Percentiles rank a stretch among this genome's conserved stretches.
phyloP scores from a whole-genome alignment of 257 asterid genomes.

The Solanum habrochaites region DNA sequence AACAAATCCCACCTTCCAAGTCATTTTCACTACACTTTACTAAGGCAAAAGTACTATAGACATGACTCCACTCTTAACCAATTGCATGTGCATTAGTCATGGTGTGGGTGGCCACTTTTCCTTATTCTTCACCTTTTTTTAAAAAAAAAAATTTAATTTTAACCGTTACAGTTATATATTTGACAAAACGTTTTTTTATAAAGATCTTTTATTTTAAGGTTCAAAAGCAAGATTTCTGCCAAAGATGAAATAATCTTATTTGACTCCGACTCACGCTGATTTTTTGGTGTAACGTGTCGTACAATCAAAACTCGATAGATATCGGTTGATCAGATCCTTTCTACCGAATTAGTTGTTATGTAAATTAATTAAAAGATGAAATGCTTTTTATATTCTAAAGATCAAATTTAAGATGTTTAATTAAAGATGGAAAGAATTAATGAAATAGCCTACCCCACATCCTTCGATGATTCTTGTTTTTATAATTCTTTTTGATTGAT shows the following conservation, averaged over 20 bases:
- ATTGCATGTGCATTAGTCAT: constrained; percentile 41
- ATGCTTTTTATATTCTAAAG: neutral
- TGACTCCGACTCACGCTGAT: neutral
- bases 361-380: neutral
- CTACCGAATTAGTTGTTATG: neutral
- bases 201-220: accelerated
- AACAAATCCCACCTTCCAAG: constrained; percentile 1
- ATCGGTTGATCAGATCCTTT: neutral
- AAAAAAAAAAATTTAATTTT: too few species aligned
- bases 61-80: constrained; percentile 38
- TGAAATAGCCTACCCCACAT: neutral
- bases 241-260: neutral
- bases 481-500: neutral
- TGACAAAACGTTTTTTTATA: accelerated
- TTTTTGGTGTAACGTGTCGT: neutral
- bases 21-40: neutral
- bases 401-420: neutral
- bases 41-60: constrained; percentile 8
- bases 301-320: neutral
- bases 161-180: neutral
- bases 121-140: constrained; percentile 8
- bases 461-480: neutral
- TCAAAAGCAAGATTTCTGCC: neutral
- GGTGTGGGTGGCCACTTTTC: constrained; percentile 40
- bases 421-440: neutral